Evolutionary conservation across 2,329 filamentous ascomycete genomes (phyloP).

Genomic region (Tolypocladium cylindrosporum): DNA sequence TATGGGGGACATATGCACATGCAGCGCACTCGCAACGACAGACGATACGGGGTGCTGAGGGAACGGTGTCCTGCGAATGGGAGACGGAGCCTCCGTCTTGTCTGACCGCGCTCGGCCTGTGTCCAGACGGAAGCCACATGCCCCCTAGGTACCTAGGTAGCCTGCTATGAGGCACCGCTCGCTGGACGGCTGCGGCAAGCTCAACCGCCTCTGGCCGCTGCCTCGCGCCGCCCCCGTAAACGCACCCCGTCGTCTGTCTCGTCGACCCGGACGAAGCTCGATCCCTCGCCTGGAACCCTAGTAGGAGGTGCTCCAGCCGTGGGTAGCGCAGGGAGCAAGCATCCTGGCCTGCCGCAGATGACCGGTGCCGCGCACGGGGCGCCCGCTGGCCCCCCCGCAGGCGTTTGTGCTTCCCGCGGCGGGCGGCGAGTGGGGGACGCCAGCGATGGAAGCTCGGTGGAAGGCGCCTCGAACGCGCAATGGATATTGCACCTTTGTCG

Average conservation of each 20-base stretch:
- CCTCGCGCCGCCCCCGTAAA: neutral
- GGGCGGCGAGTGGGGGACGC: neutral
- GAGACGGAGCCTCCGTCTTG: neutral
- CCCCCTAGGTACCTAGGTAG: too few species aligned
- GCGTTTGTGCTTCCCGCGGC: neutral
- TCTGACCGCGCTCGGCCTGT: neutral
- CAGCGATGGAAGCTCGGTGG: neutral
- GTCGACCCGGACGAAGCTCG: neutral
- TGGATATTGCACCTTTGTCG: neutral
- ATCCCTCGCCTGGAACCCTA: neutral
- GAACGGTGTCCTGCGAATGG: neutral
- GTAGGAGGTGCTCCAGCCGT: too few species aligned
- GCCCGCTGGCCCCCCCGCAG: neutral
- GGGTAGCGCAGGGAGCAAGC: neutral
- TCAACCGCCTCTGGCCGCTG: too few species aligned
- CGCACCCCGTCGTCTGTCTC: neutral
- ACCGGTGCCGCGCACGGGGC: neutral
- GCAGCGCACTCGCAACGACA: neutral
- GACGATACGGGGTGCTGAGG: neutral
- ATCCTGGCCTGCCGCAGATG: neutral
- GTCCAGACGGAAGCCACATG: neutral
- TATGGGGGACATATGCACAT: neutral
- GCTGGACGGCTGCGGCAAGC: too few species aligned
- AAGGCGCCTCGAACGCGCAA: neutral
- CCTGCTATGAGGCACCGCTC: too few species aligned